Base-by-base conservation (phyloP, 2,329 filamentous ascomycete species). In the Blastomyces gilchristii region DNA sequence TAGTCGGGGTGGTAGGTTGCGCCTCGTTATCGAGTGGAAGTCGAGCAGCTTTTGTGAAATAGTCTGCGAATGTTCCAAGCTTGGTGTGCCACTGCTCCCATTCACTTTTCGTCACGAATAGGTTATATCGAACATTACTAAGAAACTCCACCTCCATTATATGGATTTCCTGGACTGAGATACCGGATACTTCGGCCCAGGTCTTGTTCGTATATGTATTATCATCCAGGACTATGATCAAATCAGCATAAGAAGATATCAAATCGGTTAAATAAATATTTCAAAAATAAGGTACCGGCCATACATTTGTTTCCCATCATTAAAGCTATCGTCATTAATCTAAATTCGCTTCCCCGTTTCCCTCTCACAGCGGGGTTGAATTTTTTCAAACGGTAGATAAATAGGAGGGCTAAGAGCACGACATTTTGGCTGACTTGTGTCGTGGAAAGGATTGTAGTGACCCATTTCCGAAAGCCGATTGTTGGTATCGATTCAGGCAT, bases 131-230 rank as follows among this genome's bases (percentile, higher is more conserved):
- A 87, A 99, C 96, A 76, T 97, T 97, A 80, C 93, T 97, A 66
- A 99, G 80, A 70, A 99, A 99, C 75, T 99, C 94, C n/a, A 99
- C 94, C 75, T 99, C 94, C 94, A 99, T 99, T 54, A 97, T 89
- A 74, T 99, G 94, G 60, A 99, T 96, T 76, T 99, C 94, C 65
- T 88, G 86, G 14, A 97, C 93, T 1, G 90, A 87, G 65, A 99
- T 96, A 54, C 90, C 89, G 0, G 94, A 97, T 12, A 99, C 94
- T 71, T 99, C 94, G 2, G 93, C 94, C 94, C 94, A 99, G 0
- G 94, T 99, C 80, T 97, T 97, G 80, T 99, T 99, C 47, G 94
- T 97, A 77, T 99, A 99, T 0, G 94, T 97, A 75, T 97, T 99
- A 75, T 99, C 94, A 73, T 99, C 94, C 70, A 99, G 79, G 73